A percentile compares a stretch with the other conserved stretches of the same genome.
phyloP scores from a whole-genome alignment of 768 basidiomycete genomes.

The Sarcodon sp. region DNA sequence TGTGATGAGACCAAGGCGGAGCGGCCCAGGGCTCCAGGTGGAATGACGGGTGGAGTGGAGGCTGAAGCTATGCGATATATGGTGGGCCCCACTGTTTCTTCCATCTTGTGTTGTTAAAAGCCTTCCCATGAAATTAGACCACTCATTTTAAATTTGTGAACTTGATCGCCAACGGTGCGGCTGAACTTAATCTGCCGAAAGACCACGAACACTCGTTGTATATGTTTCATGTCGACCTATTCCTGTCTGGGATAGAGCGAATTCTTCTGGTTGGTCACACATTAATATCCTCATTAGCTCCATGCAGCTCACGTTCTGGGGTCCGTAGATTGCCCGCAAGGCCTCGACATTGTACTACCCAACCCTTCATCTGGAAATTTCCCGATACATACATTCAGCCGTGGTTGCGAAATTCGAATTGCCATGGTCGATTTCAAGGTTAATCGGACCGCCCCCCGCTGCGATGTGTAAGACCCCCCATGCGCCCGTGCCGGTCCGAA shows the following conservation, averaged over 20 bases:
- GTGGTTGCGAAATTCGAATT: constrained; percentile 57
- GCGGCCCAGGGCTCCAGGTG: constrained; percentile 86
- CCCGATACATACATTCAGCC: constrained; percentile 70
- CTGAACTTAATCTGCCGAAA: constrained; percentile 49
- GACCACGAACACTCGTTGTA: constrained; percentile 69
- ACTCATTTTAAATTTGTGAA: constrained; percentile 84
- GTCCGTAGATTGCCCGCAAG: constrained; percentile 75
- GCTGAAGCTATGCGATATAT: constrained; percentile 95
- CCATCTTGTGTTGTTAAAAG: background rate
- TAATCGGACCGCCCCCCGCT: constrained; percentile 69
- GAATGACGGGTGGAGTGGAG: constrained; percentile 98
- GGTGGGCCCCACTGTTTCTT: constrained; percentile 34
- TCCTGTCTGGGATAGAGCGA: constrained; percentile 84
- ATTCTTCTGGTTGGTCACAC: constrained; percentile 61
- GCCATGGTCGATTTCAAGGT: constrained; percentile 69
- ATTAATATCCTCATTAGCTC: background rate
- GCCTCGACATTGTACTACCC: constrained; percentile 94
- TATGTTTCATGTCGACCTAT: constrained; percentile 76
- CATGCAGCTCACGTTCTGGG: background rate
- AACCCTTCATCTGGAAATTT: constrained; percentile 84
- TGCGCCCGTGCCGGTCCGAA: background rate
- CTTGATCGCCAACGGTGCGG: constrained; percentile 52
- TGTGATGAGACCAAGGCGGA: constrained; percentile 80
- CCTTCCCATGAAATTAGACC: constrained; percentile 36
- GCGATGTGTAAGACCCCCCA: constrained; percentile 33